A percentile compares a stretch with the other conserved stretches of the same genome.
phyloP scores from a whole-genome alignment of 1,284 basidiomycete species.

The Sporisorium iseilematis-ciliati region DNA sequence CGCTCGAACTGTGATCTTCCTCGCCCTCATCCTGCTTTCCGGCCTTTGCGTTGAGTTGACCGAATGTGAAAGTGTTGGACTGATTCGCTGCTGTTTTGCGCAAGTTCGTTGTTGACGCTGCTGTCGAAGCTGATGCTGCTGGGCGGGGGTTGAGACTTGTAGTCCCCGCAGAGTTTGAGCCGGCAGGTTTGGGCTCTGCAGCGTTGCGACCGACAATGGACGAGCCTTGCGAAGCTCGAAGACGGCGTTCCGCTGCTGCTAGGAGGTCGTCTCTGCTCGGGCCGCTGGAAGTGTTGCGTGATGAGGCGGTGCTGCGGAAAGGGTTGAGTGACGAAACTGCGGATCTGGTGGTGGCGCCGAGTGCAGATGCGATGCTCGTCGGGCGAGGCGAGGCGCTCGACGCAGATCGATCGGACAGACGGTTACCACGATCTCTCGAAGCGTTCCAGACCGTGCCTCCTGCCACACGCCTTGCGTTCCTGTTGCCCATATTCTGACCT shows the following conservation, averaged over 20 bases:
- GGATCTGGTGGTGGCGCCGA: conserved; percentile 36
- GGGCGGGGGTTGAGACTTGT: conserved; percentile 37
- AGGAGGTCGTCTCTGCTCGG: conserved; percentile 53
- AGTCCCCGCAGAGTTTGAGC: conserved; percentile 17
- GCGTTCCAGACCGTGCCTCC: conserved; percentile 49
- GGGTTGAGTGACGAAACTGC: conserved; percentile 33
- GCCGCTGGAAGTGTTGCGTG: conserved; percentile 6
- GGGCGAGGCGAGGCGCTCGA: conserved; percentile 11
- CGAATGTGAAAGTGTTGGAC: conserved; percentile 40
- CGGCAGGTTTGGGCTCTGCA: conserved; percentile 29
- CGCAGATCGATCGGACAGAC: conserved; percentile 23
- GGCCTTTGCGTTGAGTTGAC: conserved; percentile 29
- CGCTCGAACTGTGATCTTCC: conserved; percentile 52
- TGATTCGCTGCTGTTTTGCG: conserved; percentile 25
- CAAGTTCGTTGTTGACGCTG: conserved; percentile 18
- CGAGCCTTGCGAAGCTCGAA: conserved; percentile 26
- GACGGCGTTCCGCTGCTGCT: conserved; percentile 56
- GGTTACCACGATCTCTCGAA: conserved; percentile 26
- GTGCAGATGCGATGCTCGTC: conserved; percentile 26
- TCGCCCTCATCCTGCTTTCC: conserved; percentile 8
- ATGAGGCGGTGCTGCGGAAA: conserved; percentile 23
- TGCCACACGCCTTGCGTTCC: conserved; percentile 48
- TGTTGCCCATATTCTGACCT: conserved; percentile 42
- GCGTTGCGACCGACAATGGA: conserved; percentile 59
- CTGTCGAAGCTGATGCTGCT: neutral